These are phyloP conservation scores for Fragosphaeria purpurea DNA, from an alignment of 2,329 filamentous ascomycete species.

Conservation along the genomic window DNA sequence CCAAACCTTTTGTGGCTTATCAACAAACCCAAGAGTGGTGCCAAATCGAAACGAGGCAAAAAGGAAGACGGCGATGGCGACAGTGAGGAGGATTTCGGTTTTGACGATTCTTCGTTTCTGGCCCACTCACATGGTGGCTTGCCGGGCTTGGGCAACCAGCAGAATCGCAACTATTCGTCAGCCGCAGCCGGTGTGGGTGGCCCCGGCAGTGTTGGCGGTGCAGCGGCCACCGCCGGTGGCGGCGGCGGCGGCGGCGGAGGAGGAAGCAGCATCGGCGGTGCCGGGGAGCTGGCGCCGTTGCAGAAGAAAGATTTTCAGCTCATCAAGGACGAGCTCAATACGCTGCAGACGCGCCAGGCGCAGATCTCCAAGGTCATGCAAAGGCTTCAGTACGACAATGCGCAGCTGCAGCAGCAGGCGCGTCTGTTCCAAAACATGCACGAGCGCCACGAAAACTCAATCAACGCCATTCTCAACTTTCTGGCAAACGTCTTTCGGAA, in stretches of 20 bases:
- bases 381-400: conserved; percentile 74
- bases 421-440: conserved; percentile 83
- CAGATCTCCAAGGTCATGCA: conserved; percentile 76
- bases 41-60: conserved; percentile 44
- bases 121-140: conserved; percentile 14
- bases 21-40: conserved; percentile 78
- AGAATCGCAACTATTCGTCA: conserved; percentile 25
- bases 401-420: conserved; percentile 79
- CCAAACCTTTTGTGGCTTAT: conserved; percentile 93
- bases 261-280: conserved; percentile 15
- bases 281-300: conserved; percentile 33
- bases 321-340: conserved; percentile 69
- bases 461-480: conserved; percentile 97
- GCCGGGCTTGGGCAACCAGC: conserved; percentile 5
- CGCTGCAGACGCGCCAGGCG: conserved; percentile 76
- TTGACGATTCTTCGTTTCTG: conserved; percentile 29
- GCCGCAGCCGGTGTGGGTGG: conserved; percentile 13
- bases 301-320: conserved; percentile 65
- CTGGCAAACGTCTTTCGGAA: conserved; percentile 93
- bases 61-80: conserved; percentile 60
- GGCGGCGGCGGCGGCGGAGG: not conserved
- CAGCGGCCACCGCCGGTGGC: not conserved
- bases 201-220: conserved; percentile 9
- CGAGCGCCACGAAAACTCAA: conserved; percentile 94
- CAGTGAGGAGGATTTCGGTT: conserved; percentile 62